A percentile compares a stretch with the other conserved stretches of the same genome.
Conservation (phyloP, 192 early-diverging fungal genomes). For the Gryganskiella cystojenkinii region DNA sequence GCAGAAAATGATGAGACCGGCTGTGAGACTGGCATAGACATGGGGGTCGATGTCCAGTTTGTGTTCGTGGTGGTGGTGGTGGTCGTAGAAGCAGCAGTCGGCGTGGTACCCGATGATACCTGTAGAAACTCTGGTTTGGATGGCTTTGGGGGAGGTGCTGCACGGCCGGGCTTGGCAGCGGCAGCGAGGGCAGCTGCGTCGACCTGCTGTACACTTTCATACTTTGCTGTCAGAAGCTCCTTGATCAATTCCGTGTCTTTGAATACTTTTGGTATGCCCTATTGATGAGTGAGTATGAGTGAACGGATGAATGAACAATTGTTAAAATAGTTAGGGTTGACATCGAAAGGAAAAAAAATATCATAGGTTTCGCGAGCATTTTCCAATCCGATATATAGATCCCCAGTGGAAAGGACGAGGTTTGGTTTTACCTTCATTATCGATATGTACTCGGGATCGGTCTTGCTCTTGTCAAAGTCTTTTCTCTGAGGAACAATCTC, state of each 20-base stretch:
- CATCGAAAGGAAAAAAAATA: too few relatives aligned
- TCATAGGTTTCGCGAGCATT: too few relatives aligned
- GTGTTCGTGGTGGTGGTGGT: neutral
- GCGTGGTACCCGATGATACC: too few relatives aligned
- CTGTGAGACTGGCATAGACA: neutral
- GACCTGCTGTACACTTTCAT: conserved; percentile 57
- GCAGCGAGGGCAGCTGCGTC: conserved; percentile 41
- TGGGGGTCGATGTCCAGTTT: neutral
- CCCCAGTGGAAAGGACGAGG: neutral
- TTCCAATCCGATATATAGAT: too few relatives aligned
- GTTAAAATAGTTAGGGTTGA: too few relatives aligned
- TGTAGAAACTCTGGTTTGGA: conserved; percentile 40
- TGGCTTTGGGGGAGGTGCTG: conserved; percentile 43
- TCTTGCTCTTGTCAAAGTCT: conserved; percentile 53
- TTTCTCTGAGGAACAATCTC: conserved; percentile 56
- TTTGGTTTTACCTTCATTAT: conserved; percentile 53
- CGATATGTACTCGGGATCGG: conserved; percentile 55
- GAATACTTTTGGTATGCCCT: conserved; percentile 25
- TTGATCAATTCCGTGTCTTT: conserved; percentile 47
- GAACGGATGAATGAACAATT: conserved; percentile 1
- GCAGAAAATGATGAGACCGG: conserved; percentile 14
- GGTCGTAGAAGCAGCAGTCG: too few relatives aligned
- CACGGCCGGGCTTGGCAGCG: conserved; percentile 35
- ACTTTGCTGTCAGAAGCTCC: conserved; percentile 30
- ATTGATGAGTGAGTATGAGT: conserved; percentile 28